Base-by-base conservation (phyloP, 768 basidiomycete species). In the Boletus barrowsii region DNA sequence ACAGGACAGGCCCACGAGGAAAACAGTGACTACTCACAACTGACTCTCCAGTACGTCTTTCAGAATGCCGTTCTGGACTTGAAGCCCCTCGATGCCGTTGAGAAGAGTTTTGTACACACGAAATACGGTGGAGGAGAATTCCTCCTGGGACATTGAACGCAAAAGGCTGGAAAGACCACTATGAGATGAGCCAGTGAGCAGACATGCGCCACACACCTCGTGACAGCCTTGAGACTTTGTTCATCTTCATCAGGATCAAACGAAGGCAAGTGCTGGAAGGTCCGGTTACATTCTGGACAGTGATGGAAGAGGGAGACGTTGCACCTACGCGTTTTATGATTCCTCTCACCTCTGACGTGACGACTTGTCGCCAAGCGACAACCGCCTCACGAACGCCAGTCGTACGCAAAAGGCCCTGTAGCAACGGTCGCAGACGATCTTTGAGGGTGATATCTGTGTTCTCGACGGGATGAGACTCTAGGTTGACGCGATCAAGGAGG, bases 321-420 rank as follows among this genome's bases (percentile, higher is more conserved):
- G 40, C 48, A 72, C 85, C 53, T 63, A 90, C 90, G 72, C 76
- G 76, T 66, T 79, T 83, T 30, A 88, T 69, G 26, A 83, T 72
- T 2, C 73, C 75, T 53, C 75, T 77, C 30, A 93, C 73, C 56
- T 88, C 86, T 14, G 68, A 71, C 55, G 90, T 69, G 17, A 84
- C 86, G 5, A 83, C 79, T 37, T 87, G 83, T 57, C 87, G 74
- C 88, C 90, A 93, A 15, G 82, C 80, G 11, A 80, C 59, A 29
- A 83, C 74, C 1, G 83, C 86, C 56, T 88, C 87, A 48, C 83
- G 82, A 40, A 93, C 67, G 4, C 86, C 88, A 41, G 78, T 81
- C 1, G 90, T 89, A 55, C 89, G 77, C 22, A 84, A 71, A 46
- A 98, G 77, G n/a, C 90, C 91, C 32, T 84, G 79, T 26, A 97